Evolutionary conservation across 2,329 filamentous ascomycete species (phyloP).

Genomic region (Penicillium concentricum): DNA sequence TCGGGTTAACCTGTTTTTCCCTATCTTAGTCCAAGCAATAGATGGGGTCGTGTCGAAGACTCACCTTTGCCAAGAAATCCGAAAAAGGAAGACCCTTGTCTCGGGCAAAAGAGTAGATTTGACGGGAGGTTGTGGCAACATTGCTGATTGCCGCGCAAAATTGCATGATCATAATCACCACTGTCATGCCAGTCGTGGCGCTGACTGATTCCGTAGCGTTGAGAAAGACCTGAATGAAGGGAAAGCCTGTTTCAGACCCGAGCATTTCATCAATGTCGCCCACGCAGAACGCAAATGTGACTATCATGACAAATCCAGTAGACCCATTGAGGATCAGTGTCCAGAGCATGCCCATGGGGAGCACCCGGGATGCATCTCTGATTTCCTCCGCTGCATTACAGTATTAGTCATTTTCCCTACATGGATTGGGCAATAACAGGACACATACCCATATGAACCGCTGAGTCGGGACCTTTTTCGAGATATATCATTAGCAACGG

Average conservation of each 20-base stretch:
- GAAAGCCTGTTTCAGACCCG: background rate
- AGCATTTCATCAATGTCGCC: background rate
- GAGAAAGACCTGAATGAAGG: background rate
- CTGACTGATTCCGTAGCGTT: background rate
- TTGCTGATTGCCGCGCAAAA: background rate
- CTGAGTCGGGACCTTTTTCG: background rate
- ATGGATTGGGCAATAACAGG: background rate
- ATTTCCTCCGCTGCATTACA: background rate
- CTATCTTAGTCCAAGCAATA: background rate
- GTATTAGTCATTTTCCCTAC: background rate
- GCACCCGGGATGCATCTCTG: background rate
- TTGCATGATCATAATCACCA: background rate
- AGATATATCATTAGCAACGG: background rate
- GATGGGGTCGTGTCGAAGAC: background rate
- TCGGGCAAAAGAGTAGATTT: background rate
- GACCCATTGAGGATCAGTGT: background rate
- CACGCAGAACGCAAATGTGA: background rate
- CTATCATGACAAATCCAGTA: background rate
- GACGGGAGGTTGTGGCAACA: conserved; percentile 9
- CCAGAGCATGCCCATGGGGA: background rate
- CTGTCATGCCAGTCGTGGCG: background rate
- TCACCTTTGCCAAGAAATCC: background rate
- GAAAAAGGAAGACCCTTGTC: background rate
- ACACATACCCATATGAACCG: background rate
- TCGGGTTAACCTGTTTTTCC: background rate